Percentiles rank a stretch among this genome's conserved stretches.
These are phyloP conservation scores for Amorphotheca resinae DNA, from an alignment of 495 filamentous ascomycete genomes.

Conservation along the genomic window DNA sequence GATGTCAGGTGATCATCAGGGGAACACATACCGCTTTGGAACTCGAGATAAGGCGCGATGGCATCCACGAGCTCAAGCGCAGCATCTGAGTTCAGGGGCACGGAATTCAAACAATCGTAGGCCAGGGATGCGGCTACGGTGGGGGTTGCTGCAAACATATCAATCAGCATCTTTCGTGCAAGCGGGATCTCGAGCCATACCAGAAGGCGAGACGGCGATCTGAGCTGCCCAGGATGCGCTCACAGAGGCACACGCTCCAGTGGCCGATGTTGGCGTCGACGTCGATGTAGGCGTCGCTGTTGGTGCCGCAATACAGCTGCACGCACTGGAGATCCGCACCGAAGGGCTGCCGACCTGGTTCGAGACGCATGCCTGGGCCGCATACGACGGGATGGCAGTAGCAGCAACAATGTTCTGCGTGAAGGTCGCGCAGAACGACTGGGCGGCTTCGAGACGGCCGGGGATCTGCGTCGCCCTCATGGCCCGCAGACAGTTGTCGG, in stretches of 20 bases:
- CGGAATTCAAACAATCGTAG: conserved; percentile 32
- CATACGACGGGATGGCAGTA: conserved; percentile 12
- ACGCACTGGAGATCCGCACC: conserved; percentile 18
- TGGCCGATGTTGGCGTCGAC: conserved; percentile 13
- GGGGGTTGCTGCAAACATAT: conserved; percentile 9
- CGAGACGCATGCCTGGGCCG: conserved; percentile 4
- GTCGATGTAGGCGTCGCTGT: conserved; percentile 14
- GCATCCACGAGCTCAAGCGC: conserved; percentile 30
- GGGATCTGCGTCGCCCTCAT: conserved; percentile 9
- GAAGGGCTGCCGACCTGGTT: conserved; percentile 4
- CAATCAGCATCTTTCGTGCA: neutral
- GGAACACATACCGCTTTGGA: conserved; percentile 26
- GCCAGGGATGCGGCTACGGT: conserved; percentile 28
- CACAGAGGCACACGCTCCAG: conserved; percentile 28
- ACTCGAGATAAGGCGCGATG: conserved; percentile 30
- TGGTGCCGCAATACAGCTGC: conserved; percentile 18
- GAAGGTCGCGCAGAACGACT: conserved; percentile 13
- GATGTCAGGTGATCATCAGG: neutral
- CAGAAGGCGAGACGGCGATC: conserved; percentile 13
- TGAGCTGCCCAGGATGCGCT: conserved; percentile 29
- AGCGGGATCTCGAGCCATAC: conserved; percentile 3
- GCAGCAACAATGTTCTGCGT: neutral
- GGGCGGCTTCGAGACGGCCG: conserved; percentile 3
- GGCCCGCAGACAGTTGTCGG: conserved; percentile 17
- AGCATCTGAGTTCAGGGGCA: conserved; percentile 29